A percentile compares a stretch with the other conserved stretches of the same genome.
phyloP scores from a whole-genome alignment of 2,329 filamentous ascomycete genomes.

The Coniochaeta sp. region DNA sequence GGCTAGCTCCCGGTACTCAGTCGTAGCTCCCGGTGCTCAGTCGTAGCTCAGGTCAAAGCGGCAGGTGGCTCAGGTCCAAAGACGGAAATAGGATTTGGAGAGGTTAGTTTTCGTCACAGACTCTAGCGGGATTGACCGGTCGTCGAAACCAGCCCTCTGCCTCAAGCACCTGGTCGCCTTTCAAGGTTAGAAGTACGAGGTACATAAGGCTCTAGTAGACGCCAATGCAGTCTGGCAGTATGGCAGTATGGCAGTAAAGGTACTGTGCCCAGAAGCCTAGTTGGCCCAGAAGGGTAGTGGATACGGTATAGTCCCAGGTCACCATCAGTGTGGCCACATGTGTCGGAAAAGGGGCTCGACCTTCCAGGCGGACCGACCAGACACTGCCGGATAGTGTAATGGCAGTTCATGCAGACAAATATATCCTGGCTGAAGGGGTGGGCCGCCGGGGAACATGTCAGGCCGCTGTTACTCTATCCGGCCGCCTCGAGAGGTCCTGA shows the following conservation, averaged over 20 bases:
- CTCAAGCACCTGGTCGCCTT: too few relatives aligned
- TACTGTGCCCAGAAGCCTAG: too few relatives aligned
- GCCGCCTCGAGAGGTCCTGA: background rate
- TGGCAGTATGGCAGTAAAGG: too few relatives aligned
- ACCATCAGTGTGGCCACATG: background rate
- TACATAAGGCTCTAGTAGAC: too few relatives aligned
- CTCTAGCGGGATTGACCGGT: too few relatives aligned
- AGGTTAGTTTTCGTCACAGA: conserved; percentile 1
- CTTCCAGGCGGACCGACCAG: background rate
- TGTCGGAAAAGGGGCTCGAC: background rate
- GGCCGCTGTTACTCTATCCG: background rate
- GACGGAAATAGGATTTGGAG: background rate
- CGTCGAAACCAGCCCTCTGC: too few relatives aligned
- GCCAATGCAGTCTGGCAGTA: too few relatives aligned
- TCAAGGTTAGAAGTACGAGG: too few relatives aligned
- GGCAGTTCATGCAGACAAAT: background rate
- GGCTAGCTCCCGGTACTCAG: background rate
- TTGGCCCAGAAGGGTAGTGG: too few relatives aligned
- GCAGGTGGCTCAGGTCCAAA: conserved; percentile 1
- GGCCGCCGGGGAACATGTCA: background rate
- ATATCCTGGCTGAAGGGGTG: background rate
- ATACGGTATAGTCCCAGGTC: too few relatives aligned
- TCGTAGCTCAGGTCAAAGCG: background rate
- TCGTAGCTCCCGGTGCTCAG: background rate
- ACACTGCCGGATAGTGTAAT: background rate